Evolutionary conservation across 352 stramenopile species (phyloP).

Genomic region (Phytopythium chamaehyphon): DNA sequence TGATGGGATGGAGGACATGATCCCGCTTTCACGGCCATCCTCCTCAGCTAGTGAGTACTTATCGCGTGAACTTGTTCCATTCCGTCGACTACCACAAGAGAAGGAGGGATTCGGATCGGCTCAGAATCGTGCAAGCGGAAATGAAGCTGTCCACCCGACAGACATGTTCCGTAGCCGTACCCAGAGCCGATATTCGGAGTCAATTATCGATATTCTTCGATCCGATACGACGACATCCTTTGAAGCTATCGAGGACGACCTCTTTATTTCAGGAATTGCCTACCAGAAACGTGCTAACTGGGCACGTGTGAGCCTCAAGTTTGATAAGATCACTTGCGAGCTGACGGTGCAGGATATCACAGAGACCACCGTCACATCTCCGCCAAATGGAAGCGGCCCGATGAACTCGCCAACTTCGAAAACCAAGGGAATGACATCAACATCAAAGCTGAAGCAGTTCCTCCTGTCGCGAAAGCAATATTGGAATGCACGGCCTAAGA

Average conservation of each 20-base stretch:
- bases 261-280: slow-evolving; percentile 47
- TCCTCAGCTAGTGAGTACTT: slow-evolving; percentile 70
- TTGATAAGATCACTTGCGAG: slow-evolving; percentile 64
- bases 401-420: slow-evolving; percentile 16
- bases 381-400: slow-evolving; percentile 7
- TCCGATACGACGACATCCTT: slow-evolving; percentile 55
- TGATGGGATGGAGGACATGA: slow-evolving; percentile 46
- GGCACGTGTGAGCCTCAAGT: slow-evolving; percentile 65
- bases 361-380: slow-evolving; percentile 14
- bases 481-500: slow-evolving; percentile 53
- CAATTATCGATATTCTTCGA: slow-evolving; percentile 68
- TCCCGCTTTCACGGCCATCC: slow-evolving; percentile 42
- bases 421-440: slow-evolving; percentile 11
- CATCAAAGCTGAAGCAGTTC: slow-evolving; percentile 59
- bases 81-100: slow-evolving; percentile 59
- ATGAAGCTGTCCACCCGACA: slow-evolving; percentile 52
- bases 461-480: slow-evolving; percentile 51
- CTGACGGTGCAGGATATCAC: slow-evolving; percentile 39
- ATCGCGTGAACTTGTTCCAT: slow-evolving; percentile 57
- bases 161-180: slow-evolving; percentile 70
- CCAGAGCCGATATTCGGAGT: slow-evolving; percentile 67
- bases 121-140: slow-evolving; percentile 51
- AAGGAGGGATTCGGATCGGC: slow-evolving; percentile 68
- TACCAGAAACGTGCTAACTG: slow-evolving; percentile 78
- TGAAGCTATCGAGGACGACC: slow-evolving; percentile 47